Percentiles rank a stretch among this genome's conserved stretches.
phyloP scores from a whole-genome alignment of 164 flowering plant species.

The Saururus chinensis region DNA sequence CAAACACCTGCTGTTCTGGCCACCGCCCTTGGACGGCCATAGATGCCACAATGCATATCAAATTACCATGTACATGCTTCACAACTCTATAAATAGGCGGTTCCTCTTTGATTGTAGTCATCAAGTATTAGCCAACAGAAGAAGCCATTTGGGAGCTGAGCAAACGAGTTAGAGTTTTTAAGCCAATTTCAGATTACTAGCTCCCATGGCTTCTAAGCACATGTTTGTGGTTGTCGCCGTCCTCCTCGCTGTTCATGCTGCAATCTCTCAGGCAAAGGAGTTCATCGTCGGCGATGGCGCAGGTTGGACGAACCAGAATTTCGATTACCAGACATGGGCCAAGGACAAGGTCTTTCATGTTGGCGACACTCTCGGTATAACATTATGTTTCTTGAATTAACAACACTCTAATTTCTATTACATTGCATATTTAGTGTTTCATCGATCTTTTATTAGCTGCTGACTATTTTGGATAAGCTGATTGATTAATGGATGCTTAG shows the following conservation, averaged over 20 bases:
- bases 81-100: not conserved
- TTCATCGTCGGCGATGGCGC: slow-evolving; percentile 1
- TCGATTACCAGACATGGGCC: not conserved
- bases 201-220: not conserved
- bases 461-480: no score
- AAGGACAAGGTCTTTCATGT: not conserved
- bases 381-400: no score
- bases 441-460: no score
- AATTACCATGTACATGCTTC: not conserved
- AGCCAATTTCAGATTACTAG: not conserved
- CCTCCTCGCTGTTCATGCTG: not conserved
- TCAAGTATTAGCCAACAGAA: not conserved
- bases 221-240: not conserved
- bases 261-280: not conserved
- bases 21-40: not conserved
- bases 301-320: not conserved
- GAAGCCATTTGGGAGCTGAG: not conserved
- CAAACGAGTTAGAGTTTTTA: not conserved
- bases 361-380: slow-evolving; percentile 2
- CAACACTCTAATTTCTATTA: no score
- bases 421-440: no score
- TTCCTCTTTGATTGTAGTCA: not conserved
- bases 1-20: not conserved
- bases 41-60: not conserved
- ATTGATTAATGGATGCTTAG: no score